A percentile compares a stretch with the other conserved stretches of the same genome.
Evolutionary conservation across 1,284 basidiomycete species (phyloP).

Genomic region (Tylopilus microsporus): DNA sequence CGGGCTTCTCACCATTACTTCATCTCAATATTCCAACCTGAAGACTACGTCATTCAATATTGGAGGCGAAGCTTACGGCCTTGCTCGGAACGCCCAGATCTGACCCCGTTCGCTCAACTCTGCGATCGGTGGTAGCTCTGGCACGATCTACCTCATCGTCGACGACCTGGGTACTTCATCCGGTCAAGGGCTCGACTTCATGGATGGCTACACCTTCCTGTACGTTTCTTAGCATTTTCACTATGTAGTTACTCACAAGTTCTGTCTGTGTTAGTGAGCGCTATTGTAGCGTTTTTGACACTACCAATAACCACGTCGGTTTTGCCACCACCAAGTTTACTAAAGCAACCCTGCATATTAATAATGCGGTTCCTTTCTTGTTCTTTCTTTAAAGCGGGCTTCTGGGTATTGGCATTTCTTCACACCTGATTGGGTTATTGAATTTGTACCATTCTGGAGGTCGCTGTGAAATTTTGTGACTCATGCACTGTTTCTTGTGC

Average conservation of each 20-base stretch:
- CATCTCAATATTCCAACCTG: conserved; percentile 25
- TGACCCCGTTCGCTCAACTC: conserved; percentile 48
- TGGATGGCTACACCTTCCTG: conserved; percentile 16
- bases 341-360: background rate
- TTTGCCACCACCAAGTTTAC: conserved; percentile 45
- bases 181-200: conserved; percentile 43
- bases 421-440: too few species aligned
- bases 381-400: too few species aligned
- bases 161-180: conserved; percentile 31
- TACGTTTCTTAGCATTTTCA: conserved; percentile 2
- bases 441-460: too few species aligned
- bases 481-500: too few species aligned
- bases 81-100: conserved; percentile 49
- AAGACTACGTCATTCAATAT: conserved; percentile 24
- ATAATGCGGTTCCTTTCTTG: too few species aligned
- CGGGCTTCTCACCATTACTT: conserved; percentile 40
- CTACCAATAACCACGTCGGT: conserved; percentile 42
- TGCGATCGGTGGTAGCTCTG: conserved; percentile 36
- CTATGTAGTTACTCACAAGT: background rate
- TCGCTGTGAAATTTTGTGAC: too few species aligned
- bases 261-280: conserved; percentile 33
- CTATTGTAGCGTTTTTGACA: conserved; percentile 50
- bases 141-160: conserved; percentile 44
- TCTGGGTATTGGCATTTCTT: too few species aligned
- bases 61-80: conserved; percentile 34